Conservation (phyloP, 176 grass and related monocot species). For the Olyra latifolia region DNA sequence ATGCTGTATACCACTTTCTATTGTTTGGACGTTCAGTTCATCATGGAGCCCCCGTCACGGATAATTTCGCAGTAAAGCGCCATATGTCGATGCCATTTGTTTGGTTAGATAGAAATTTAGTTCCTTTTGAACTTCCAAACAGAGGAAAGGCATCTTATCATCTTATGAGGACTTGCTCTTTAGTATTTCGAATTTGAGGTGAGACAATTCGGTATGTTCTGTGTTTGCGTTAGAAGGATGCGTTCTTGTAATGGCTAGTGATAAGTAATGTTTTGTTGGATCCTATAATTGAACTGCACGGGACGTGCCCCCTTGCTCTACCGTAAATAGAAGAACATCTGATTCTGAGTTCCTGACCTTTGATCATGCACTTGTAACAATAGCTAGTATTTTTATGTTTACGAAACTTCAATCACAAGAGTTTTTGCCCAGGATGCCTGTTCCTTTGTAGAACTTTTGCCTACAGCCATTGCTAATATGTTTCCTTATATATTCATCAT, state of each 20-base stretch:
- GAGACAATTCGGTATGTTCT: conserved; percentile 18
- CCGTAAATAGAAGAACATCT: not conserved
- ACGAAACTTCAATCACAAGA: not conserved
- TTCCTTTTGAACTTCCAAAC: not conserved
- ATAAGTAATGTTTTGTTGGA: not conserved
- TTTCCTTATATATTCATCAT: not conserved
- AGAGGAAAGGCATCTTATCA: not conserved
- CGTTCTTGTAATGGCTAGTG: conserved; percentile 1
- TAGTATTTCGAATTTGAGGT: not conserved
- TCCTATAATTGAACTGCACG: conserved; percentile 18
- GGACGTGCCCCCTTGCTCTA: not conserved
- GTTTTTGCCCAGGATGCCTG: not conserved
- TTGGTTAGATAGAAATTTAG: not conserved
- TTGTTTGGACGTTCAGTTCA: not conserved
- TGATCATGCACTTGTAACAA: not conserved
- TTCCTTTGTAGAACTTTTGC: not conserved
- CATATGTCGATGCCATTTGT: not conserved
- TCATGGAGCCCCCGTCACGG: not conserved
- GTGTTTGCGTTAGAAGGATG: not conserved
- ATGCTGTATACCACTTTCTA: not conserved
- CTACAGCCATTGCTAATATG: not conserved
- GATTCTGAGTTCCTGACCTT: not conserved
- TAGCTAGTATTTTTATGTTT: not conserved
- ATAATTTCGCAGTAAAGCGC: not conserved
- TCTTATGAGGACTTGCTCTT: not conserved